Base-by-base conservation (phyloP, 78 protist species). In the Speleostelium caveatum region DNA sequence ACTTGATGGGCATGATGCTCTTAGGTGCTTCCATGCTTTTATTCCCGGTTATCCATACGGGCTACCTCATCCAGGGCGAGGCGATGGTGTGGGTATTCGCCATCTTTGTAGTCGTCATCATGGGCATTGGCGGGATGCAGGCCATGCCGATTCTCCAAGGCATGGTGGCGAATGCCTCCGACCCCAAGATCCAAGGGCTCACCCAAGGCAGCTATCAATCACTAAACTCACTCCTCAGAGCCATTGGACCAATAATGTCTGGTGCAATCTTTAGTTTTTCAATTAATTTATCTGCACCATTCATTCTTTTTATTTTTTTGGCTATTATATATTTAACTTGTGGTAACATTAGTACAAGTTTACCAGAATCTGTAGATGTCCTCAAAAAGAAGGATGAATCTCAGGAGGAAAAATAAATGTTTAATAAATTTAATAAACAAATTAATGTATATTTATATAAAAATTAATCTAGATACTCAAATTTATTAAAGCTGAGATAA, bases 91-190 rank as follows among this genome's bases (percentile, higher is more conserved):
- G 79, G 79, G 79, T 73, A 22, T 22, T 73, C 32, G 10, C 51
- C 2, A 24, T 14, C 17, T 19, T 73, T 22, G 26, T 73, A 6
- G 79, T 73, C 22, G 45, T 59, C 2, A 32, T 73, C 4, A 73
- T 32, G 1, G 39, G 61, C 1, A 58, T 73, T 73, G 79, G 79
- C 2, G 51, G 39, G 41, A 73, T 73, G 79, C 79, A 73, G 28
- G 39, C 61, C 51, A 2, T 73, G 39, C 65, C 79, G 2, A 73
- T 73, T 19, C 55, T 49, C 21, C 73, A 66, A n/a, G 55, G 45
- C 10, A 73, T 73, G 79, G 49, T 73, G 26, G 79, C 79, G 32
- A 73, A 73, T 56, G 79, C 79, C 4, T 49, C 79, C 26, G 26
- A 36, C 12, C 62, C 79, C 12, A 59, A 73, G 19, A 53, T 73